phyloP scores from a whole-genome alignment of 176 grass and related monocot genomes.

The Oryza meyeriana region DNA sequence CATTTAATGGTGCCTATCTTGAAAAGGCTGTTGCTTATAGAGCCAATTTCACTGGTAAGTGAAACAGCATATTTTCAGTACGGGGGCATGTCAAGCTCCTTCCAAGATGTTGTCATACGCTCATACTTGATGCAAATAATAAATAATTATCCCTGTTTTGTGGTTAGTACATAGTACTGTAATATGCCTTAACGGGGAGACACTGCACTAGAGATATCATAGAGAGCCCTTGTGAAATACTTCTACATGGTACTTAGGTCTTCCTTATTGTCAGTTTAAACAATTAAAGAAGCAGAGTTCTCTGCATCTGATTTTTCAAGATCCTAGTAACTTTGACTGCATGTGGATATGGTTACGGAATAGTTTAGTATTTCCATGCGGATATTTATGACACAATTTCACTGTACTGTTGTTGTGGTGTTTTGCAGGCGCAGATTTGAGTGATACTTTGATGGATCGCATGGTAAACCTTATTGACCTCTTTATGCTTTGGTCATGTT shows the following conservation, averaged over 20 bases:
- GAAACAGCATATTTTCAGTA: slow-evolving; percentile 3
- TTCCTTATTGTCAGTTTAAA: not conserved
- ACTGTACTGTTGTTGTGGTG: slow-evolving; percentile 28
- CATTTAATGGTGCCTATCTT: slow-evolving; percentile 96
- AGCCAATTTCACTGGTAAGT: slow-evolving; percentile 83
- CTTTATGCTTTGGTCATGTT: slow-evolving; percentile 14
- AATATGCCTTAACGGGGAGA: not conserved
- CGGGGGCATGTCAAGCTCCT: not conserved
- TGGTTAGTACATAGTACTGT: not conserved
- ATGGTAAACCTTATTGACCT: slow-evolving; percentile 55
- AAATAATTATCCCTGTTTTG: not conserved
- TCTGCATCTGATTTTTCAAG: not conserved
- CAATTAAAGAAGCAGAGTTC: not conserved
- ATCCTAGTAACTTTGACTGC: not conserved
- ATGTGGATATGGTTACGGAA: not conserved
- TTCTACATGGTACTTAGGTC: not conserved
- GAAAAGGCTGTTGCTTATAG: slow-evolving; percentile 98
- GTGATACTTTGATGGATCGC: slow-evolving; percentile 92
- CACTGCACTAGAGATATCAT: slow-evolving; percentile 18
- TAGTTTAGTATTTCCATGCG: not conserved
- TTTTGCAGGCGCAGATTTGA: slow-evolving; percentile 86
- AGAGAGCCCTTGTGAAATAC: not conserved
- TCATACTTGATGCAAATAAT: slow-evolving; percentile 17
- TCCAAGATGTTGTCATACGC: not conserved
- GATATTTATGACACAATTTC: not conserved